Percentiles rank a stretch among this genome's conserved stretches.
Conservation (phyloP, 805 yeast genomes). For the Metschnikowia peoriensis region DNA sequence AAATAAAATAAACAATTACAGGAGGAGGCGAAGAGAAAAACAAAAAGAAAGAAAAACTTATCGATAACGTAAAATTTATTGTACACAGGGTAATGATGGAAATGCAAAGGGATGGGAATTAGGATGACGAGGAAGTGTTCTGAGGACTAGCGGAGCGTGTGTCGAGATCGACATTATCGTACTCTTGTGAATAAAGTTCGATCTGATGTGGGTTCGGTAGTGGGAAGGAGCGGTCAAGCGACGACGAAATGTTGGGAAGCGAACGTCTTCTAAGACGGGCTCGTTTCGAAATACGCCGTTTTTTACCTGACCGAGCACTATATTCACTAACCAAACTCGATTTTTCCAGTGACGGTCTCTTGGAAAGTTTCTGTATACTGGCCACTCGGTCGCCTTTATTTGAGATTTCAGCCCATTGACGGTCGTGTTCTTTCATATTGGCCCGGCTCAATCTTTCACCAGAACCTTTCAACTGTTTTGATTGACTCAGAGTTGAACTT, state of each 20-base stretch:
- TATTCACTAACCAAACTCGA: constrained; percentile 2
- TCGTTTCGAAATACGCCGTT: constrained; percentile 1
- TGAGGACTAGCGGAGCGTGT: constrained; percentile 13
- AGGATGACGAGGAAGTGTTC: constrained; percentile 5
- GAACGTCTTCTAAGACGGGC: constrained; percentile 7
- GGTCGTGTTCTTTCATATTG: constrained; percentile 21
- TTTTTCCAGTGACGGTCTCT: constrained; percentile 6
- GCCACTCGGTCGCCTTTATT: constrained; percentile 1
- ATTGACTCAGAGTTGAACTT: neutral
- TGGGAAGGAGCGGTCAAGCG: constrained; percentile 18
- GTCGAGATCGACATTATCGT: constrained; percentile 16
- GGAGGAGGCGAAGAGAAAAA: neutral
- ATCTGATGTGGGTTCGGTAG: constrained; percentile 20
- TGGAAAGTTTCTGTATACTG: neutral
- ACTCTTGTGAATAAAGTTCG: constrained; percentile 16
- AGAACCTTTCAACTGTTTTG: constrained; percentile 1
- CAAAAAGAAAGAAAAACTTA: neutral
- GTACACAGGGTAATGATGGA: neutral
- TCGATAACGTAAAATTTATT: neutral
- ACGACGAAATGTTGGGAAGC: constrained; percentile 14
- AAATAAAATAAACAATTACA: neutral
- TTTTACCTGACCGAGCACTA: neutral
- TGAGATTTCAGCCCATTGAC: constrained; percentile 15
- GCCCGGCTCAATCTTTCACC: constrained; percentile 17
- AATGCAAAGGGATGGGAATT: neutral